Conservation (phyloP, 768 basidiomycete genomes). For the Exsudoporus frostii region DNA sequence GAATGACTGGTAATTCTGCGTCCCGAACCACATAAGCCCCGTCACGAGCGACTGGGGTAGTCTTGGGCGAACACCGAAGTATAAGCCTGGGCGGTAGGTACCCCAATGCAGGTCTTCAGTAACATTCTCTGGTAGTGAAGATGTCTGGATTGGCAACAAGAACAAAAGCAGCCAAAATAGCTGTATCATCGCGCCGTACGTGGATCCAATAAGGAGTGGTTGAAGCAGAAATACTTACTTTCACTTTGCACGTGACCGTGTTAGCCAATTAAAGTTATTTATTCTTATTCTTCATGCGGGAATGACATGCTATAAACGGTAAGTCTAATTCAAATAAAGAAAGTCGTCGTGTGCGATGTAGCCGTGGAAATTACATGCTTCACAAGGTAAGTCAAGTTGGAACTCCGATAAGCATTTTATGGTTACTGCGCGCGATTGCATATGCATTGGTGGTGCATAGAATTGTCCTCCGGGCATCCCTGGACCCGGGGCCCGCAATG, state of each 20-base stretch:
- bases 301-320: too few species aligned
- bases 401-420: too few species aligned
- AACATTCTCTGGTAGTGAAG: slow-evolving; percentile 28
- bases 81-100: slow-evolving; percentile 87
- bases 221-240: not conserved
- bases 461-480: too few species aligned
- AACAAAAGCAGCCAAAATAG: slow-evolving; percentile 28
- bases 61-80: slow-evolving; percentile 86
- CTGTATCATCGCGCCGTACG: slow-evolving; percentile 14
- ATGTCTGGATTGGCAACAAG: slow-evolving; percentile 14
- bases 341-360: too few species aligned
- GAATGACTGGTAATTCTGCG: slow-evolving; percentile 75
- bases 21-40: slow-evolving; percentile 92
- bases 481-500: too few species aligned
- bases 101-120: slow-evolving; percentile 60
- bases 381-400: too few species aligned
- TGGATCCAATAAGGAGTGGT: not conserved
- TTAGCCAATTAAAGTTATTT: too few species aligned
- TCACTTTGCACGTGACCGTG: not conserved
- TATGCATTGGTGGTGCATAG: too few species aligned
- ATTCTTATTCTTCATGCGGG: too few species aligned
- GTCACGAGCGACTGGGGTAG: slow-evolving; percentile 89
- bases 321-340: too few species aligned
- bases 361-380: too few species aligned
- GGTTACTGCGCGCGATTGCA: too few species aligned